These are phyloP conservation scores for Arabis alpina DNA, from an alignment of 345 rosid genomes.

Conservation along the genomic window DNA sequence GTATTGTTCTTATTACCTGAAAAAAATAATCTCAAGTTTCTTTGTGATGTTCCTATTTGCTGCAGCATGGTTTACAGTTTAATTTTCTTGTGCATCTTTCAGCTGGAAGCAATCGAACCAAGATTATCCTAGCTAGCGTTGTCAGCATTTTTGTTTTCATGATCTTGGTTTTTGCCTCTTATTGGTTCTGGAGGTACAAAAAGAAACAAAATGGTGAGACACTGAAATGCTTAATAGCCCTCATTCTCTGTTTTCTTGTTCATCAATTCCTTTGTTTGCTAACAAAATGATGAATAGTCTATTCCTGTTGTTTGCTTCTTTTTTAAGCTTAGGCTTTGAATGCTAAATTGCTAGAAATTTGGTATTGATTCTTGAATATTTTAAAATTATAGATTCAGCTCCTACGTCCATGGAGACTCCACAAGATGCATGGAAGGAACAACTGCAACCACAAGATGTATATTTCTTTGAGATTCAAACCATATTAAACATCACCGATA, in stretches of 20 bases:
- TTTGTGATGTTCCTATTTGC: slow-evolving; percentile 11
- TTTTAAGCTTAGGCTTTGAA: neutral
- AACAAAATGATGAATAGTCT: neutral
- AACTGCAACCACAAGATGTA: slow-evolving; percentile 38
- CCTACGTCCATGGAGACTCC: slow-evolving; percentile 12
- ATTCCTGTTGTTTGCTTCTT: too few relatives aligned
- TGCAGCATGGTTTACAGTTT: slow-evolving; percentile 19
- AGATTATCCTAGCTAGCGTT: slow-evolving; percentile 33
- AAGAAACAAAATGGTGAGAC: slow-evolving; percentile 30
- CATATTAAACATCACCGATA: slow-evolving; percentile 36
- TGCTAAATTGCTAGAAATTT: neutral
- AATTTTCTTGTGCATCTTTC: slow-evolving; percentile 25
- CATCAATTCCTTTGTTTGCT: neutral
- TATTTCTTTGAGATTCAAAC: slow-evolving; percentile 40
- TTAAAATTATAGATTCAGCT: slow-evolving; percentile 20
- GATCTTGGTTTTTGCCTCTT: slow-evolving; percentile 24
- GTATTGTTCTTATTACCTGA: slow-evolving; percentile 1
- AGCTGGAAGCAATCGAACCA: slow-evolving; percentile 40
- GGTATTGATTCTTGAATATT: slow-evolving; percentile 24
- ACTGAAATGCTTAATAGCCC: slow-evolving; percentile 6
- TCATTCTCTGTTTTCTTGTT: neutral
- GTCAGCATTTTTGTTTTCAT: slow-evolving; percentile 24
- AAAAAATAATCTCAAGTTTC: neutral
- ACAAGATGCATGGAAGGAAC: slow-evolving; percentile 35
- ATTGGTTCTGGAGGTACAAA: slow-evolving; percentile 34